These are phyloP conservation scores for Alternaria sp. DNA, from an alignment of 2,329 filamentous ascomycete species.

Conservation along the genomic window DNA sequence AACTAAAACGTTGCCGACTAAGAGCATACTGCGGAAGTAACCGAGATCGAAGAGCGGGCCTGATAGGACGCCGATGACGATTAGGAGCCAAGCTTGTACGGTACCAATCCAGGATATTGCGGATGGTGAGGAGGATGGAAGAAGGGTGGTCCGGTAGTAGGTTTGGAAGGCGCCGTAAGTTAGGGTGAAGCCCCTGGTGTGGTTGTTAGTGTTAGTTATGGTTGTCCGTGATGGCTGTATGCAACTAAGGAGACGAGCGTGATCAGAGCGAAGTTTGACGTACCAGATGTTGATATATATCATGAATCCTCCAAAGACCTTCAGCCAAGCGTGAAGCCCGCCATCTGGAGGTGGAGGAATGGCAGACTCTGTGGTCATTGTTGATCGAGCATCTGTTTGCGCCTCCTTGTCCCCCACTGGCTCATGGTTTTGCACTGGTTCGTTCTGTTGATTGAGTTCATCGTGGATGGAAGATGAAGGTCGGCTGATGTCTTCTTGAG, in stretches of 20 bases:
- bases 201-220: constrained; percentile 4
- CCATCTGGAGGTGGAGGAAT: constrained; percentile 49
- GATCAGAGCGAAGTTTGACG: not conserved
- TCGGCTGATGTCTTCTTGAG: constrained; percentile 27
- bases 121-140: constrained; percentile 46
- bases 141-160: constrained; percentile 55
- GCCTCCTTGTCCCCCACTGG: constrained; percentile 25
- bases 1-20: constrained; percentile 60
- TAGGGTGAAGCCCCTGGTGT: constrained; percentile 52
- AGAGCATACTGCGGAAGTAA: constrained; percentile 56
- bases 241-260: too few species aligned
- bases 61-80: constrained; percentile 61
- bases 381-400: constrained; percentile 31
- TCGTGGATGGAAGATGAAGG: constrained; percentile 18
- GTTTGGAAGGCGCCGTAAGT: constrained; percentile 56
- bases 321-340: constrained; percentile 51
- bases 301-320: constrained; percentile 51
- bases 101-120: constrained; percentile 59
- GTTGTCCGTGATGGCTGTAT: not conserved
- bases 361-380: constrained; percentile 32
- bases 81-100: constrained; percentile 58
- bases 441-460: not conserved
- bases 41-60: constrained; percentile 59
- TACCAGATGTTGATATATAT: constrained; percentile 53
- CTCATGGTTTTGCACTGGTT: constrained; percentile 9